Evolutionary conservation across 495 filamentous ascomycete genomes (phyloP).

Genomic region (Aspergillus mulundensis): DNA sequence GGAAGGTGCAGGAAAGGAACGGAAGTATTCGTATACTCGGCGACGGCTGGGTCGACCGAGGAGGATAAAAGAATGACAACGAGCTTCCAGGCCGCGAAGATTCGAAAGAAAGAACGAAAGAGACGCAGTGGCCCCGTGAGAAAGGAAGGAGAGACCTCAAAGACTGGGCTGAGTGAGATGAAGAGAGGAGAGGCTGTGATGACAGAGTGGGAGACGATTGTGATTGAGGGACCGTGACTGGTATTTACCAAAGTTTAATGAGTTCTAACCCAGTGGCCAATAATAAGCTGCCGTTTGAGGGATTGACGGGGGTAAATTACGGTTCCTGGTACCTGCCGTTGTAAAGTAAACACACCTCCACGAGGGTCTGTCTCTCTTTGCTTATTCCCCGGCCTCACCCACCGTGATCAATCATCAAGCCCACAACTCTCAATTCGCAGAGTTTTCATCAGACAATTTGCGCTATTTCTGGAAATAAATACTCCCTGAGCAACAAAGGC

Average conservation of each 20-base stretch:
- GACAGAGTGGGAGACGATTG: background rate
- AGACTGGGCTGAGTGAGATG: background rate
- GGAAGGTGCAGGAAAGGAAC: constrained; percentile 10
- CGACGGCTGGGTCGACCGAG: constrained; percentile 16
- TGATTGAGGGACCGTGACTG: background rate
- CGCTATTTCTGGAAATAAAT: background rate
- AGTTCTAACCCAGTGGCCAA: constrained; percentile 16
- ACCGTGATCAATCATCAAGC: background rate
- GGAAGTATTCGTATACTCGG: constrained; percentile 12
- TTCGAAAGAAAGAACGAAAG: constrained; percentile 9
- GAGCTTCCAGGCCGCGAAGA: constrained; percentile 25
- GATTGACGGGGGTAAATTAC: constrained; percentile 4
- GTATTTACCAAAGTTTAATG: constrained; percentile 21
- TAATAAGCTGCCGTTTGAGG: background rate
- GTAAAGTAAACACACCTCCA: background rate
- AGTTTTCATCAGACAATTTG: background rate
- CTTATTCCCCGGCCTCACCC: too few species aligned
- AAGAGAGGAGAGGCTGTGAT: constrained; percentile 2
- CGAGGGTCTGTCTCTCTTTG: background rate
- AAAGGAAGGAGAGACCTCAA: background rate
- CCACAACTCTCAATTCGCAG: background rate
- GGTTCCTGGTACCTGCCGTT: constrained; percentile 23
- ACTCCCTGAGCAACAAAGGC: background rate
- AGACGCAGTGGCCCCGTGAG: background rate
- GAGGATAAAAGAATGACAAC: constrained; percentile 39